Percentiles rank a stretch among this genome's conserved stretches.
These are phyloP conservation scores for Musa schizocarpa DNA, from an alignment of 176 grass and related monocot species.

Conservation along the genomic window DNA sequence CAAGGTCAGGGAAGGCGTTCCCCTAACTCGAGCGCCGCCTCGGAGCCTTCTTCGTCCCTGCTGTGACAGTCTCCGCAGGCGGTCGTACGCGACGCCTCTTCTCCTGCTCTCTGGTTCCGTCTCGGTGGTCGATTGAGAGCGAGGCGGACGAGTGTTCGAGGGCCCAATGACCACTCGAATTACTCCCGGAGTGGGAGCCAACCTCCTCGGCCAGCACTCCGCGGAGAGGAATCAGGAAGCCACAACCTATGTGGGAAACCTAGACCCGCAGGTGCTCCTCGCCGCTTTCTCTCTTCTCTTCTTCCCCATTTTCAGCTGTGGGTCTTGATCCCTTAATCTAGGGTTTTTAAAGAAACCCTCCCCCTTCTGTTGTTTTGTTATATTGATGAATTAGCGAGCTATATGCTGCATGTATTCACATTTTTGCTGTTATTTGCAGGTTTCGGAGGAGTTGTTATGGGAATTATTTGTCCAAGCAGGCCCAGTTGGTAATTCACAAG, in stretches of 20 bases:
- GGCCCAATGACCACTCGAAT: conserved; percentile 80
- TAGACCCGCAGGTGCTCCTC: conserved; percentile 74
- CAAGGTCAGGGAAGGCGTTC: too few species aligned
- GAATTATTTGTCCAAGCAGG: conserved; percentile 97
- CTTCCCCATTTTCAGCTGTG: not conserved
- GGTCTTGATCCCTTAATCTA: not conserved
- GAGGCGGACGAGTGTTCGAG: too few species aligned
- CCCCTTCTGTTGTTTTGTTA: too few species aligned
- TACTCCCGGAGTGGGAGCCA: conserved; percentile 93
- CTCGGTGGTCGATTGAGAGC: not conserved
- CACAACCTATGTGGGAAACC: conserved; percentile 95
- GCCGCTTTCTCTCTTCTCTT: not conserved
- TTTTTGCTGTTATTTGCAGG: not conserved
- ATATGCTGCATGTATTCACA: too few species aligned
- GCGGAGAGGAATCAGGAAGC: conserved; percentile 98
- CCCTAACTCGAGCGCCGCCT: too few species aligned
- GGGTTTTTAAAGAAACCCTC: not conserved
- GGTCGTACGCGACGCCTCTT: too few species aligned
- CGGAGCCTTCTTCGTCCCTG: too few species aligned
- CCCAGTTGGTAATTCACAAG: conserved; percentile 71
- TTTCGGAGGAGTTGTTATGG: conserved; percentile 59
- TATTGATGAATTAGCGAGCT: too few species aligned
- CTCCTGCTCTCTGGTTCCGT: not conserved
- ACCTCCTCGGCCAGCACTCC: conserved; percentile 89
- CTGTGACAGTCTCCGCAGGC: too few species aligned